Evolutionary conservation across 495 filamentous ascomycete genomes (phyloP), one percentile per base, ranked within the genome.

Genomic region (Penicillium flavigenum): DNA sequence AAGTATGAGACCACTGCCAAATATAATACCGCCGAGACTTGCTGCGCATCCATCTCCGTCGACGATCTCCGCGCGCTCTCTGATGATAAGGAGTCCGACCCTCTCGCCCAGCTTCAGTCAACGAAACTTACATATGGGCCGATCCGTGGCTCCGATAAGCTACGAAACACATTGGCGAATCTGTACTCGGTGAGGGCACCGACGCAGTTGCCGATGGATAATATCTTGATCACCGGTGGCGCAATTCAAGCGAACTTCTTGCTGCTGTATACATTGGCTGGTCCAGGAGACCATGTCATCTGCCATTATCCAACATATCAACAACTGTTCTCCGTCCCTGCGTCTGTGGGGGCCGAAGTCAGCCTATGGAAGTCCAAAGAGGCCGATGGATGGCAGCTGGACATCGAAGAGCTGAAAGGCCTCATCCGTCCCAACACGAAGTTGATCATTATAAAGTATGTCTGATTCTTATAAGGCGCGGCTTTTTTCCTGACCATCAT

Each of bases 231-330:
- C 58, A 91, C 89, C 0, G 80, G 85, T 24, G 92, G 92, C 1
- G 92, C 90, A 22, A 96, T 96, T 43, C 80, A 85, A 20, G 92
- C 92, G 19, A 96, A 96, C 62, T 89, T 90, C 62, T 72, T 93
- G 3, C 64, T 86, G 5, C 77, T 95, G 20, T 95, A 94, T 71
- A 79, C 85, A 0, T 75, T 95, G 22, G 68, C 94, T 2, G 86
- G 85, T 0, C 87, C 88, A 0, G 91, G 89, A 2, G 90, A 96
- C 57, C 92, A 96, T 78, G 89, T 95, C 29, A 83, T 96, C 51
- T 95, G 89, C 64, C 88, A 96, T 53, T 88, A 91, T 63, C 92
- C 92, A 3, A 94, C 91, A 22, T 96, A 96, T 67, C 89, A 94
- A 64, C 91, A 96, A 63, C 81, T 96, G 0, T 96, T 93, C 63